These are phyloP conservation scores for Phaseolus coccineus DNA, from an alignment of 331 rosid species.

Conservation along the genomic window DNA sequence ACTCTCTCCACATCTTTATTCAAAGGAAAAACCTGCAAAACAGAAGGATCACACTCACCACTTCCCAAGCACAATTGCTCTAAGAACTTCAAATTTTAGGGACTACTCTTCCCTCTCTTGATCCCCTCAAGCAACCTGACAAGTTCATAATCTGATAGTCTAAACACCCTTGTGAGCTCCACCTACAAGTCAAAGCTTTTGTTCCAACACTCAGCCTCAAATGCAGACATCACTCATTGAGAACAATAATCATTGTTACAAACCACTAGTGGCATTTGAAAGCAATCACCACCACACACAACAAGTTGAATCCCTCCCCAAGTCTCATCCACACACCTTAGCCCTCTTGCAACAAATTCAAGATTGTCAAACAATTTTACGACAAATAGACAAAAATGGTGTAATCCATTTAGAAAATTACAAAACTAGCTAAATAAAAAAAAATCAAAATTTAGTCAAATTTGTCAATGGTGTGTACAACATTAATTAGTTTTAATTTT, in stretches of 20 bases:
- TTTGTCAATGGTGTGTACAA: too few relatives aligned
- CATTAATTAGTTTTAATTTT: too few relatives aligned
- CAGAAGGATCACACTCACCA: conserved; percentile 41
- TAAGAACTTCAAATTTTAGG: conserved; percentile 42
- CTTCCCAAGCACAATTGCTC: conserved; percentile 36
- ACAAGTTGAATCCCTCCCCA: conserved; percentile 61
- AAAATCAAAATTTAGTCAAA: too few relatives aligned
- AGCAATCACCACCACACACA: conserved; percentile 56
- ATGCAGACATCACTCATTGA: conserved; percentile 47
- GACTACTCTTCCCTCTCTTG: conserved; percentile 55
- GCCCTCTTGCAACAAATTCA: conserved; percentile 47
- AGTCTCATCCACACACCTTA: neutral
- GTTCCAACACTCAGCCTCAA: conserved; percentile 58
- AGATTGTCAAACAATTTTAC: conserved; percentile 40
- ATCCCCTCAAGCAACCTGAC: conserved; percentile 54
- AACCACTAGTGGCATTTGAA: conserved; percentile 55
- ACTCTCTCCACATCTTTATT: conserved; percentile 53
- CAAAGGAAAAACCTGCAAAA: conserved; percentile 50
- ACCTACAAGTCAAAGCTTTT: conserved; percentile 50
- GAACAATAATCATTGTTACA: neutral
- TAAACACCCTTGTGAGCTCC: conserved; percentile 50
- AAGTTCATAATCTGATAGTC: conserved; percentile 48
- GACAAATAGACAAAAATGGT: too few relatives aligned
- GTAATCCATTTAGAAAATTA: too few relatives aligned
- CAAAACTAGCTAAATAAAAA: too few relatives aligned